A percentile compares a stretch with the other conserved stretches of the same genome.
phyloP scores from a whole-genome alignment of 805 yeast species.

The Phaffomyces antillensis region DNA sequence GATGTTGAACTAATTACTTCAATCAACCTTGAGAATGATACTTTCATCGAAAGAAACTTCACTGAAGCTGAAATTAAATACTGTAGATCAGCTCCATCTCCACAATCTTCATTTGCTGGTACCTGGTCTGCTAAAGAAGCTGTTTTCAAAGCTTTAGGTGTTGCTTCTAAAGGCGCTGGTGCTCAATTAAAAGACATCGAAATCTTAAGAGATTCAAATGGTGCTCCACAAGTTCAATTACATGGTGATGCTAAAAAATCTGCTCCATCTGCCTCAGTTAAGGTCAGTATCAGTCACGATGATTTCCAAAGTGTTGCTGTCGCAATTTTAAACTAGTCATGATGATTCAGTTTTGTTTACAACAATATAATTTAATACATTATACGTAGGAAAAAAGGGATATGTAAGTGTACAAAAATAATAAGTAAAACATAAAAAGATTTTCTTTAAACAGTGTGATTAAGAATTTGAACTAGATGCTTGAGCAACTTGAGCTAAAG shows the following conservation, averaged over 20 bases:
- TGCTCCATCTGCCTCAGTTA: conserved; percentile 65
- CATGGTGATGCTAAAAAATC: conserved; percentile 70
- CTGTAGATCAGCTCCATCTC: conserved; percentile 65
- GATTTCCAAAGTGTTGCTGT: conserved; percentile 97
- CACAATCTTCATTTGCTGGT: conserved; percentile 91
- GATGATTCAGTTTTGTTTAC: not conserved
- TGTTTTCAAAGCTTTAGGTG: conserved; percentile 91
- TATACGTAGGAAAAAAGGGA: too few relatives aligned
- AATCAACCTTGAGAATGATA: conserved; percentile 79
- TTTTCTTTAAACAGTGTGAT: not conserved
- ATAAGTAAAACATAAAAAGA: too few relatives aligned
- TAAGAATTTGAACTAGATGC: not conserved
- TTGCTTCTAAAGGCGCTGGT: conserved; percentile 87
- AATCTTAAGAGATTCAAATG: conserved; percentile 55
- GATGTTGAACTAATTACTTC: conserved; percentile 88
- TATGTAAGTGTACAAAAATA: too few relatives aligned
- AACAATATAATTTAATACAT: not conserved
- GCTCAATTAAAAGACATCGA: conserved; percentile 91
- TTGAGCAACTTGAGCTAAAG: conserved; percentile 4
- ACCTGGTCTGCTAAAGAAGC: conserved; percentile 99
- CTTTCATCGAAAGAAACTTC: conserved; percentile 89
- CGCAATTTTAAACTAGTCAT: conserved; percentile 45
- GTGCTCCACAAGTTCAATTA: conserved; percentile 75
- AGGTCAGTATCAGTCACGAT: conserved; percentile 91
- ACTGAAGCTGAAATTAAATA: conserved; percentile 73